phyloP scores from a whole-genome alignment of 2,329 filamentous ascomycete species.

The Knufia fluminis region DNA sequence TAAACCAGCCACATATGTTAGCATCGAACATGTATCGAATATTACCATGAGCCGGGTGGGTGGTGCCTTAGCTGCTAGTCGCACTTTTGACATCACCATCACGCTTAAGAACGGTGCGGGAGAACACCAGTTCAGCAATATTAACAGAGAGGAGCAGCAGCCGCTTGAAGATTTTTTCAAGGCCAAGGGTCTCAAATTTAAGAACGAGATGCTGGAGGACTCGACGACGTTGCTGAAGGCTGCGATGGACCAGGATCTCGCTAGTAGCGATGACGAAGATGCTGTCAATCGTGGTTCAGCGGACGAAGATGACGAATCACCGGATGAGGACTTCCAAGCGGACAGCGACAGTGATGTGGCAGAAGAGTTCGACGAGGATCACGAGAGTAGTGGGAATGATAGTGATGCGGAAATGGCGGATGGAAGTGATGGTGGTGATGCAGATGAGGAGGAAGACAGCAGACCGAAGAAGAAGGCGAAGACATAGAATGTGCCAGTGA shows the following conservation, averaged over 20 bases:
- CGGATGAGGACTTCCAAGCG: conserved; percentile 91
- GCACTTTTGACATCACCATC: conserved; percentile 95
- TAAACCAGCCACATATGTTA: conserved; percentile 94
- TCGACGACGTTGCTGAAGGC: conserved; percentile 59
- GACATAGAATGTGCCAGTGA: conserved; percentile 23
- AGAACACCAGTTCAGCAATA: conserved; percentile 96
- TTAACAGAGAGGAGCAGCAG: conserved; percentile 95
- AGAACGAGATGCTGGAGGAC: conserved; percentile 98
- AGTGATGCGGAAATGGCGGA: conserved; percentile 51
- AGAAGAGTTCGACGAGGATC: conserved; percentile 87
- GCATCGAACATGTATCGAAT: conserved; percentile 82
- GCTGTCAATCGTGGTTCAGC: conserved; percentile 63
- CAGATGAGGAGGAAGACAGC: conserved; percentile 39
- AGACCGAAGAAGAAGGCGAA: conserved; percentile 59
- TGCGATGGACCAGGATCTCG: conserved; percentile 75
- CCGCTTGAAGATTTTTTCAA: conserved; percentile 97
- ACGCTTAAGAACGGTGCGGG: conserved; percentile 77
- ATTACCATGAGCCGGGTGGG: conserved; percentile 95
- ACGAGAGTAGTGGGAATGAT: conserved; percentile 71
- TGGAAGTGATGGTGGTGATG: conserved; percentile 34
- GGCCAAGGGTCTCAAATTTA: conserved; percentile 84
- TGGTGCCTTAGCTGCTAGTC: conserved; percentile 82
- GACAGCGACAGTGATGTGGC: conserved; percentile 92
- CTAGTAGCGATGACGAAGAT: conserved; percentile 22
- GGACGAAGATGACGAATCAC: conserved; percentile 90